A percentile compares a stretch with the other conserved stretches of the same genome.
These are phyloP conservation scores for Elsinoe arachidis DNA, from an alignment of 2,329 filamentous ascomycete genomes.

Conservation along the genomic window DNA sequence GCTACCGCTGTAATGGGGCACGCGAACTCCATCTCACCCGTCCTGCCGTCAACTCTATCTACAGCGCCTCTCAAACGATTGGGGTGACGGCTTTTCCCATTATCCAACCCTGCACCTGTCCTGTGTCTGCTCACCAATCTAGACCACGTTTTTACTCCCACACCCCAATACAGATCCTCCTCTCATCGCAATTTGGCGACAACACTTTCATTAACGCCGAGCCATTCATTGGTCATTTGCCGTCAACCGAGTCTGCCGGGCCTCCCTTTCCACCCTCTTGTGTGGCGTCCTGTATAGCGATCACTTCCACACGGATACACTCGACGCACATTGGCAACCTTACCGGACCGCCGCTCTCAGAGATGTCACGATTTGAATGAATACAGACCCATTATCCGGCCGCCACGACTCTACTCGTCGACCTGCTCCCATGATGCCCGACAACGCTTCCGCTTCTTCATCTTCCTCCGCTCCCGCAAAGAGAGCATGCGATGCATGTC, in stretches of 20 bases:
- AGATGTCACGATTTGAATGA: constrained; percentile 2
- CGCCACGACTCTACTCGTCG: neutral
- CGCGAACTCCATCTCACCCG: neutral
- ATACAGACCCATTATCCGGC: neutral
- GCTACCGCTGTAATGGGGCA: constrained; percentile 2
- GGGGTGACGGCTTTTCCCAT: constrained; percentile 10
- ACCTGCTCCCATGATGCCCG: neutral
- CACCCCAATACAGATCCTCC: neutral
- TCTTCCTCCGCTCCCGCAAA: constrained; percentile 13
- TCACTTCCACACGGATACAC: neutral
- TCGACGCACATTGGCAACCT: neutral
- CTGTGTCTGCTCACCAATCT: neutral
- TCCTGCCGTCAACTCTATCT: neutral
- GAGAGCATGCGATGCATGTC: constrained; percentile 26
- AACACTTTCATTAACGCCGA: neutral
- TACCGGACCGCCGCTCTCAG: neutral
- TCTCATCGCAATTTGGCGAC: neutral
- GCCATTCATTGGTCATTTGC: neutral
- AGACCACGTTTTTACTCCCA: neutral
- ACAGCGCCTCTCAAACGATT: neutral
- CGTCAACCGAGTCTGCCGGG: neutral
- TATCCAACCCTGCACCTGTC: neutral
- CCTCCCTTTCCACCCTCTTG: neutral
- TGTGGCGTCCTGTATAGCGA: neutral
- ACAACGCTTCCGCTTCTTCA: neutral